phyloP scores from a whole-genome alignment of 2,329 filamentous ascomycete genomes.

The Fusarium praegraminearum region DNA sequence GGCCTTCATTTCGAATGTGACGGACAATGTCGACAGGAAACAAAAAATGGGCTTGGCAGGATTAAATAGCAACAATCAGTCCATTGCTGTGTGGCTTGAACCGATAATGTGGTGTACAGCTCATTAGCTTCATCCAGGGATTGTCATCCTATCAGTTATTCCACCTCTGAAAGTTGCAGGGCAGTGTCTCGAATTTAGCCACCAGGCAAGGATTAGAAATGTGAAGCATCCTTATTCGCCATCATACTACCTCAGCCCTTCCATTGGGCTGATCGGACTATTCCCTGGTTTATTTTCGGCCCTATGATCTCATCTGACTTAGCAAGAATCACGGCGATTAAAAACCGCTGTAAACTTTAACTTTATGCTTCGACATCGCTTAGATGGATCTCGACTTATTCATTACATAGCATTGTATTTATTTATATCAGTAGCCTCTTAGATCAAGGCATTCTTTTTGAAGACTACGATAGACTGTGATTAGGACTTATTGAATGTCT shows the following conservation, averaged over 20 bases:
- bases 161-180: neutral
- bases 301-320: neutral
- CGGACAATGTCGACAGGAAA: neutral
- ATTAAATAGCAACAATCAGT: neutral
- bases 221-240: neutral
- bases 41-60: neutral
- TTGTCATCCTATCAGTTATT: neutral
- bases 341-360: neutral
- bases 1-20: neutral
- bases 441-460: neutral
- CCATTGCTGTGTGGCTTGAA: neutral
- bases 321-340: neutral
- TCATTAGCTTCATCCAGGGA: neutral
- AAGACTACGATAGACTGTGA: neutral
- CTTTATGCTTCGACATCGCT: neutral
- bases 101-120: neutral
- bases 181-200: neutral
- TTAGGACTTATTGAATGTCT: neutral
- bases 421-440: neutral
- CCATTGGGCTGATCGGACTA: neutral
- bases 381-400: neutral
- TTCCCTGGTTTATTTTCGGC: neutral
- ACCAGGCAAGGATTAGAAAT: neutral
- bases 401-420: neutral
- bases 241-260: neutral